These are phyloP conservation scores for Casuarina cunninghamiana DNA, from an alignment of 306 rosid species.

Conservation along the genomic window DNA sequence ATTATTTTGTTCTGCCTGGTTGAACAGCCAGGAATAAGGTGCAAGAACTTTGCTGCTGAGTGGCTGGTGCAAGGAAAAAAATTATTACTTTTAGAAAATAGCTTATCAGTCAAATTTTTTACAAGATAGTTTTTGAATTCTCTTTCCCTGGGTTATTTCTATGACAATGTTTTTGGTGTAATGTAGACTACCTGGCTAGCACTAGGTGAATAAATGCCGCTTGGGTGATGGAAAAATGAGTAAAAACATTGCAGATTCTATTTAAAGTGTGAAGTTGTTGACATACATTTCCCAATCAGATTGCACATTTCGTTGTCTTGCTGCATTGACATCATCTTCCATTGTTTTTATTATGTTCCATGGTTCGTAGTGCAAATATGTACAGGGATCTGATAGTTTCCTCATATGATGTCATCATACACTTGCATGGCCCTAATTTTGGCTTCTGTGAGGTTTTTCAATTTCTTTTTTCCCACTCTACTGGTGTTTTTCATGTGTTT, in stretches of 20 bases:
- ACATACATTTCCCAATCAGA: background rate
- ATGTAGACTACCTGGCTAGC: background rate
- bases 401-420: background rate
- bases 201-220: constrained; percentile 1
- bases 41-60: background rate
- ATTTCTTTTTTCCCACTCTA: constrained; percentile 9
- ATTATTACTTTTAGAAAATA: background rate
- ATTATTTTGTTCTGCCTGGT: background rate
- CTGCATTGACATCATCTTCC: background rate
- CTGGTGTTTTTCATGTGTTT: constrained; percentile 25
- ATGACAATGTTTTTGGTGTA: background rate
- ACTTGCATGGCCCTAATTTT: constrained; percentile 1
- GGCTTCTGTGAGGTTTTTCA: constrained; percentile 12
- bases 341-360: background rate
- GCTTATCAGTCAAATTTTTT: background rate
- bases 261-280: background rate
- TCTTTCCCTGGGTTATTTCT: background rate
- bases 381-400: background rate
- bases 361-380: background rate
- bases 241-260: background rate
- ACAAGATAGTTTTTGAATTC: background rate
- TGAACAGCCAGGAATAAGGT: background rate
- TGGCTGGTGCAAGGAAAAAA: background rate
- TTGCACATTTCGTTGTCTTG: background rate
- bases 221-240: background rate